These are phyloP conservation scores for Huntiella savannae DNA, from an alignment of 2,329 filamentous ascomycete species.

Conservation along the genomic window DNA sequence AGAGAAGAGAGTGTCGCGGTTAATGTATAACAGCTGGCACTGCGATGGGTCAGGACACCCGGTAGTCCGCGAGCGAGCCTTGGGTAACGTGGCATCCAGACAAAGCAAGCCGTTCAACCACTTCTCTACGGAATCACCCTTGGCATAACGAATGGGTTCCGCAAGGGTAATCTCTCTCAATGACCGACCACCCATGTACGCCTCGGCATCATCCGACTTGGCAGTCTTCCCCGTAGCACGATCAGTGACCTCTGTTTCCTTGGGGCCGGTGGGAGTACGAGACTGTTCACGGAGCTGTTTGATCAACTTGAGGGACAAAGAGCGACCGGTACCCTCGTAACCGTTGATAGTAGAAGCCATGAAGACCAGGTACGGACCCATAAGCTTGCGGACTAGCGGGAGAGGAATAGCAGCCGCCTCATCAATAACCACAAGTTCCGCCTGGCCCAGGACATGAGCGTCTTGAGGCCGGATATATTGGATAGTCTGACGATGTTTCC, in stretches of 20 bases:
- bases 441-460: conserved; percentile 83
- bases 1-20: conserved; percentile 92
- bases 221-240: conserved; percentile 56
- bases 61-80: conserved; percentile 48
- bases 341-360: conserved; percentile 99
- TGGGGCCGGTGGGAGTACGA: conserved; percentile 33
- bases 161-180: conserved; percentile 81
- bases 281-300: conserved; percentile 93
- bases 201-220: conserved; percentile 38
- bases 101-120: conserved; percentile 93
- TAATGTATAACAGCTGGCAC: conserved; percentile 84
- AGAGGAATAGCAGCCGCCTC: conserved; percentile 93
- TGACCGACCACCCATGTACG: conserved; percentile 48
- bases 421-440: conserved; percentile 88
- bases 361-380: conserved; percentile 94
- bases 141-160: conserved; percentile 86
- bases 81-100: conserved; percentile 76
- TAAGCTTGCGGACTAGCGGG: conserved; percentile 77
- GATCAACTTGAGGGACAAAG: conserved; percentile 86
- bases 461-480: conserved; percentile 97
- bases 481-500: conserved; percentile 89
- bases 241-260: conserved; percentile 52
- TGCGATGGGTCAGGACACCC: conserved; percentile 79
- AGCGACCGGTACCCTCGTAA: conserved; percentile 91
- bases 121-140: conserved; percentile 79